Conservation (phyloP, 2,329 filamentous ascomycete genomes). For the Ceratocystis huliohia region DNA sequence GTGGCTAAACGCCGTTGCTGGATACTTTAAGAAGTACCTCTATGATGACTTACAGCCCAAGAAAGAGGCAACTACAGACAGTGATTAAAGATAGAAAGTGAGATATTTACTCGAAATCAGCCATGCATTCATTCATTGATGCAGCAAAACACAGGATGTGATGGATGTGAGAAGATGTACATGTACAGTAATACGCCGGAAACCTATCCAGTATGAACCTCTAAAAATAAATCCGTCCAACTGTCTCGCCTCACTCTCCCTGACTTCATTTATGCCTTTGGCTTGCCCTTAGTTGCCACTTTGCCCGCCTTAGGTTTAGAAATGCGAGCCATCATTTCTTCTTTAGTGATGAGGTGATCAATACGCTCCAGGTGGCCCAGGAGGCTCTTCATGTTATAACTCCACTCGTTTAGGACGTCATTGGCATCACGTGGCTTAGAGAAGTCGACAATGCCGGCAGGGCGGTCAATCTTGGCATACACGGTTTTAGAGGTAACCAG, state of each 20-base stretch:
- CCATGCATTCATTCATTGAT: background rate
- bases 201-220: conserved; percentile 26
- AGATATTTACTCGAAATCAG: background rate
- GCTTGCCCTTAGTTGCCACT: conserved; percentile 26
- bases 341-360: conserved; percentile 96
- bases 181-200: conserved; percentile 26
- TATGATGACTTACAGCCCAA: conserved; percentile 22
- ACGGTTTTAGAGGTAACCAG: conserved; percentile 96
- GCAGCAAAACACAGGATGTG: conserved; percentile 1
- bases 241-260: background rate
- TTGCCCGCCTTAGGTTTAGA: conserved; percentile 28
- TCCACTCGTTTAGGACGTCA: conserved; percentile 97
- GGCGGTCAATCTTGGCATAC: conserved; percentile 92
- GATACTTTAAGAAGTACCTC: conserved; percentile 46
- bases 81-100: background rate
- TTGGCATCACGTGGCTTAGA: conserved; percentile 90
- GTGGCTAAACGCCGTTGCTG: conserved; percentile 62
- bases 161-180: conserved; percentile 27
- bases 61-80: conserved; percentile 11
- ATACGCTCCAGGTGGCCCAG: conserved; percentile 77
- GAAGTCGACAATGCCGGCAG: conserved; percentile 83
- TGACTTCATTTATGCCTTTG: conserved; percentile 24
- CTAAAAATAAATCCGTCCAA: conserved; percentile 16
- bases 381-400: conserved; percentile 90
- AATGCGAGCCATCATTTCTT: conserved; percentile 99